Conservation (phyloP, 1,139 yeast genomes). For the Debaryomyces fabryi region DNA sequence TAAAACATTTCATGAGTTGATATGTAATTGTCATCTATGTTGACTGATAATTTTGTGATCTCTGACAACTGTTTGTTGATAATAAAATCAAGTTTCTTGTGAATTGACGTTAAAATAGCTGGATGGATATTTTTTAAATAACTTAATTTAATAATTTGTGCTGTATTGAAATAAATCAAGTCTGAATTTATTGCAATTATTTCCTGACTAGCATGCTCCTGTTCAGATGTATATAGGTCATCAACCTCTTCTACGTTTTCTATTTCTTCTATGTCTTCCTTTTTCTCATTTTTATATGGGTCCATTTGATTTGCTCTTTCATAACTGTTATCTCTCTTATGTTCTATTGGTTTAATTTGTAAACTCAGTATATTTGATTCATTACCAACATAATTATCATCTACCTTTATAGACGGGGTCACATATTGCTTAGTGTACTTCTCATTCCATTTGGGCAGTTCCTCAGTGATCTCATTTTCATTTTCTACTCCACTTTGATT, state of each 20-base stretch:
- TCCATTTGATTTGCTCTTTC: neutral
- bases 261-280: neutral
- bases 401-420: constrained; percentile 3
- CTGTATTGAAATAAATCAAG: constrained; percentile 19
- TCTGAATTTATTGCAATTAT: constrained; percentile 10
- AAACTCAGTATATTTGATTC: neutral
- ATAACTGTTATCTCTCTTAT: neutral
- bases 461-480: neutral
- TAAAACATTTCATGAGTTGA: constrained; percentile 42
- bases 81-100: constrained; percentile 24
- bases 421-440: neutral
- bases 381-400: neutral
- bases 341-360: neutral
- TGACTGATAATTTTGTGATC: constrained; percentile 27
- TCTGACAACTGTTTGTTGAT: constrained; percentile 26
- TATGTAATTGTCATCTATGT: constrained; percentile 37
- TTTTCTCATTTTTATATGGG: neutral
- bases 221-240: neutral
- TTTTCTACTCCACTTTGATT: neutral
- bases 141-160: constrained; percentile 25
- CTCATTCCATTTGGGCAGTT: neutral
- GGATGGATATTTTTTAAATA: constrained; percentile 37
- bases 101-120: constrained; percentile 22
- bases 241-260: constrained; percentile 7
- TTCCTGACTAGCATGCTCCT: constrained; percentile 8